phyloP scores from a whole-genome alignment of 2,329 filamentous ascomycete species.

The Arthrobotrys megalospora region DNA sequence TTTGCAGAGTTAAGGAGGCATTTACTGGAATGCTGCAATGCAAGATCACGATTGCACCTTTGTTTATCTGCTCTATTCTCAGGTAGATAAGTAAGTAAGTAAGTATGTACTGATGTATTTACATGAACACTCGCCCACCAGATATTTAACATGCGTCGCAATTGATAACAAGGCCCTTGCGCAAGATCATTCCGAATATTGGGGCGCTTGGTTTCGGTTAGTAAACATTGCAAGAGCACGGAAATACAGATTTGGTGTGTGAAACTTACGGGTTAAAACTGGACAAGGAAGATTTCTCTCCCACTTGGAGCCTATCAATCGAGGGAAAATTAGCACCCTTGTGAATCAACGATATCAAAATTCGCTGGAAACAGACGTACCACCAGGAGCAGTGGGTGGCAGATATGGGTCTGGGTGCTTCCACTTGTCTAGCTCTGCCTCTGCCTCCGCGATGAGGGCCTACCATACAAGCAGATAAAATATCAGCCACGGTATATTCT shows the following conservation, averaged over 20 bases:
- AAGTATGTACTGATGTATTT: not conserved
- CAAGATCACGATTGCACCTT: no score
- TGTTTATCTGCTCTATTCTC: not conserved
- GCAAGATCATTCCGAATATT: slow-evolving; percentile 17
- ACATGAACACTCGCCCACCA: not conserved
- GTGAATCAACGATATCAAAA: not conserved
- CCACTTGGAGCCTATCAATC: slow-evolving; percentile 84
- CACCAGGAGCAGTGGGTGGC: slow-evolving; percentile 91
- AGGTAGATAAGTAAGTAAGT: not conserved
- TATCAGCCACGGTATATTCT: slow-evolving; percentile 50
- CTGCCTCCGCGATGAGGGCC: slow-evolving; percentile 88
- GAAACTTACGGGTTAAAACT: slow-evolving; percentile 81
- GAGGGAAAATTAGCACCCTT: slow-evolving; percentile 6
- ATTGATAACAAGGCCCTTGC: not conserved
- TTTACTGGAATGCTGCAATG: no score
- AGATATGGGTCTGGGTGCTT: slow-evolving; percentile 97
- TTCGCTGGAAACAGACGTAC: slow-evolving; percentile 70
- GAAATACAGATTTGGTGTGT: not conserved
- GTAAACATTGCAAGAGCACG: not conserved
- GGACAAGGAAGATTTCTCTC: slow-evolving; percentile 90
- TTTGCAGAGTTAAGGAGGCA: no score
- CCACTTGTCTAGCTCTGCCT: slow-evolving; percentile 90
- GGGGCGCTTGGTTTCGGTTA: slow-evolving; percentile 4
- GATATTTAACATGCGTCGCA: not conserved
- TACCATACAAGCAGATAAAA: slow-evolving; percentile 67